These are phyloP conservation scores for Pyrenula aspistea DNA, from an alignment of 495 filamentous ascomycete genomes.

Conservation along the genomic window DNA sequence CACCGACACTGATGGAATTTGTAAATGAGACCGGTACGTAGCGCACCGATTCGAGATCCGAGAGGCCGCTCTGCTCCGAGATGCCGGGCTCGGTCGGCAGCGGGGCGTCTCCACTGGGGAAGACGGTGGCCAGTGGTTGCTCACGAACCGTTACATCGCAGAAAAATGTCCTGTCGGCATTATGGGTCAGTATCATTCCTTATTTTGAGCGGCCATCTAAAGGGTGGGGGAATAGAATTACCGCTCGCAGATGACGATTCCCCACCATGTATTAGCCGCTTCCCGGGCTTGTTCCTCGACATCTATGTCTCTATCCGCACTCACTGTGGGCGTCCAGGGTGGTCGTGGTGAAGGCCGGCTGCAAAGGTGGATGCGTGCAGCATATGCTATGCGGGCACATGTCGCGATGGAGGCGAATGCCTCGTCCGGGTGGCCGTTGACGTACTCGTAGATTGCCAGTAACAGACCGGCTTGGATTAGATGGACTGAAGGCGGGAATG, in stretches of 20 bases:
- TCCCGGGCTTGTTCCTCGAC: constrained; percentile 10
- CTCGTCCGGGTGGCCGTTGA: constrained; percentile 13
- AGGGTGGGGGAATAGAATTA: constrained; percentile 6
- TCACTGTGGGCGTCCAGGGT: neutral
- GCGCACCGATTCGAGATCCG: constrained; percentile 6
- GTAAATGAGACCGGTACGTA: constrained; percentile 1
- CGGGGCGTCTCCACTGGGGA: constrained; percentile 1
- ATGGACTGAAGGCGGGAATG: constrained; percentile 12
- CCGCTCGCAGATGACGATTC: constrained; percentile 18
- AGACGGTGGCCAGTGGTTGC: constrained; percentile 7
- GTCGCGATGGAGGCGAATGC: constrained; percentile 19
- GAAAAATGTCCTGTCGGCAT: constrained; percentile 2
- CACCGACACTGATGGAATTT: constrained; percentile 6
- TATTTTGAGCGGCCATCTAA: constrained; percentile 1
- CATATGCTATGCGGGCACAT: constrained; percentile 17
- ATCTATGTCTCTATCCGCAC: neutral
- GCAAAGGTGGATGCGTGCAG: constrained; percentile 10
- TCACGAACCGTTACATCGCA: constrained; percentile 5
- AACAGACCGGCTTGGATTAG: constrained; percentile 23
- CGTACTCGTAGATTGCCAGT: constrained; percentile 15
- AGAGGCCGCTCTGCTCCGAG: constrained; percentile 1
- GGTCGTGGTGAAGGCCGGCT: constrained; percentile 1
- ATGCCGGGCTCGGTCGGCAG: constrained; percentile 4
- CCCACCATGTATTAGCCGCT: constrained; percentile 24
- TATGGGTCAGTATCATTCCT: neutral